Evolutionary conservation across 495 filamentous ascomycete genomes (phyloP).

Genomic region (Coniosporium apollinis): DNA sequence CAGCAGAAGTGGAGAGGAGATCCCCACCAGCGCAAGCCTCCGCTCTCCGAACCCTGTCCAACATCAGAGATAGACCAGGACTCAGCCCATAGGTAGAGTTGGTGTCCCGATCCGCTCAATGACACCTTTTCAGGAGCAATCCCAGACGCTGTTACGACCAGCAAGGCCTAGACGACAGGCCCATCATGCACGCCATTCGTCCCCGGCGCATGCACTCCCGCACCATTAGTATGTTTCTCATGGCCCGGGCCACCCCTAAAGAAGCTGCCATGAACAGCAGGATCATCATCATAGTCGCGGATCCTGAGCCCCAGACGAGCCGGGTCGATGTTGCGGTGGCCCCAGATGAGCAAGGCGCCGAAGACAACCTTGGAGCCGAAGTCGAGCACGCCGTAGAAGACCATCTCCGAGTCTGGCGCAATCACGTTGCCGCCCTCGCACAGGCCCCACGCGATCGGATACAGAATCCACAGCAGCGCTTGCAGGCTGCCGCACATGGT

Average conservation of each 20-base stretch:
- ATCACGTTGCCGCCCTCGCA: slow-evolving; percentile 53
- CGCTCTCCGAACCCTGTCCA: too few relatives aligned
- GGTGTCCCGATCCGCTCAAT: too few relatives aligned
- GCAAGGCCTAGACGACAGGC: too few relatives aligned
- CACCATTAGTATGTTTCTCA: slow-evolving; percentile 1
- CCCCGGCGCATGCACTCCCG: neutral
- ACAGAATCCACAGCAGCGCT: slow-evolving; percentile 44
- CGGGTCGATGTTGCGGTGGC: slow-evolving; percentile 37
- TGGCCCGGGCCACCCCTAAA: neutral
- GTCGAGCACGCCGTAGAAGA: slow-evolving; percentile 57
- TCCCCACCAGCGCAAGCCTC: too few relatives aligned
- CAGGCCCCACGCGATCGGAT: slow-evolving; percentile 52
- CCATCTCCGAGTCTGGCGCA: slow-evolving; percentile 40
- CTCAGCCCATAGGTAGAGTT: too few relatives aligned
- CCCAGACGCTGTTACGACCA: too few relatives aligned
- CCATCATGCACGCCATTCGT: too few relatives aligned
- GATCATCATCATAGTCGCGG: slow-evolving; percentile 25
- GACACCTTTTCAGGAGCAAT: too few relatives aligned
- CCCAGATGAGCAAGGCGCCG: slow-evolving; percentile 31
- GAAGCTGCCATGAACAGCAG: slow-evolving; percentile 4
- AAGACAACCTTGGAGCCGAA: slow-evolving; percentile 42
- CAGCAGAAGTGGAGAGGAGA: too few relatives aligned
- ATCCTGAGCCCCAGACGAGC: slow-evolving; percentile 31
- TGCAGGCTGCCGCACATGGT: slow-evolving; percentile 33
- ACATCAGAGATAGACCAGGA: too few relatives aligned